Percentiles rank a stretch among this genome's conserved stretches.
Conservation (phyloP, 148 eudicot species). For the Camellia granthamiana region DNA sequence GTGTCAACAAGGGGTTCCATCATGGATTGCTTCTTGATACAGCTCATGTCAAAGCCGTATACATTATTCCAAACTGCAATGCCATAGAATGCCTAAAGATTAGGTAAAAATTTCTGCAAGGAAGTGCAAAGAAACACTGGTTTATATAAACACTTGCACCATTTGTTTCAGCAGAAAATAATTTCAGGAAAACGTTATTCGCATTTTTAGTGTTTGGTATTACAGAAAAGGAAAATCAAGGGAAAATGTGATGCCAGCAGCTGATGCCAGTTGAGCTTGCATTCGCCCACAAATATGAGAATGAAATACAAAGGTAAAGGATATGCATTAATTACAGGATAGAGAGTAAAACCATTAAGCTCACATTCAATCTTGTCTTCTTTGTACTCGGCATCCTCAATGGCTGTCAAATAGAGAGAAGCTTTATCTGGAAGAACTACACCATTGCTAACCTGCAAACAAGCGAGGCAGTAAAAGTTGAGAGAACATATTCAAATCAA, state of each 20-base stretch:
- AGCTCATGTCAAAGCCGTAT: constrained; percentile 97
- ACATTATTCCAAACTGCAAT: constrained; percentile 87
- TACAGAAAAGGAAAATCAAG: no score
- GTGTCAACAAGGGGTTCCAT: constrained; percentile 95
- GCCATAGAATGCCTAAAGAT: neutral
- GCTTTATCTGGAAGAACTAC: constrained; percentile 91
- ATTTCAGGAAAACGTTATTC: no score
- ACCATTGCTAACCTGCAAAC: constrained; percentile 65
- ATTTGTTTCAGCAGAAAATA: no score
- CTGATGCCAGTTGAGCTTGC: constrained; percentile 10
- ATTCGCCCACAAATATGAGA: neutral
- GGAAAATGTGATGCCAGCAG: neutral
- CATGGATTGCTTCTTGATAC: constrained; percentile 85
- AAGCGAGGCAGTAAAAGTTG: constrained; percentile 8
- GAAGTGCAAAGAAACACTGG: neutral
- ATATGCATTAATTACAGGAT: neutral
- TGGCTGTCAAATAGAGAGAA: constrained; percentile 84
- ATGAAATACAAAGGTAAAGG: neutral
- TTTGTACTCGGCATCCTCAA: constrained; percentile 97
- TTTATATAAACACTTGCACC: neutral
- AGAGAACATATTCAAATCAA: neutral
- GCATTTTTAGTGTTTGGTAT: no score
- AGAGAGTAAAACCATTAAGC: constrained; percentile 16
- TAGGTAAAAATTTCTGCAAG: neutral
- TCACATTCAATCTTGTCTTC: constrained; percentile 98